Evolutionary conservation across 768 basidiomycete species (phyloP), one percentile per base, ranked within the genome.

Genomic region (Phaeotremella skinneri): DNA sequence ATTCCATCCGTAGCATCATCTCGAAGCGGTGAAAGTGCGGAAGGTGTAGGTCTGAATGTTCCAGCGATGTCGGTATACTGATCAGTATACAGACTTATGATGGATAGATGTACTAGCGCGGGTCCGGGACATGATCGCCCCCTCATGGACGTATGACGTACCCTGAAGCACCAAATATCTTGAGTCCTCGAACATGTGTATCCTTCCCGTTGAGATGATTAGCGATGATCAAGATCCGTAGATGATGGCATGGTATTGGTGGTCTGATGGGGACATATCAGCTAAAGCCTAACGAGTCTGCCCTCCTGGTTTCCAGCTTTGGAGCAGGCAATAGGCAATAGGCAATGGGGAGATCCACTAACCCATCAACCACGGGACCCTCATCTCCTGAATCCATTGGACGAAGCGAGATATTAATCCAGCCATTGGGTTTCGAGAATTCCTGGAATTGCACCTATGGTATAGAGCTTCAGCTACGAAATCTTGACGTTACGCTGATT

Each of bases 161-260:
- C 93, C 87, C 88, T 5, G 85, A 76, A 2, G 91, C 89, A 0
- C 91, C 94, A 54, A 91, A 84, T n/a, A 97, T 82, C 32, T 82
- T 85, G 39, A 98, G 78, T 2, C 94, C 93, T 13, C 96, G 85
- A 17, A 99, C 89, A 79, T 99, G 96, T 7, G 96, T 98, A 78
- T 99, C 96, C 74, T 98, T 98, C 4, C 96, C 96, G 68, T 93
- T 97, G 87, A 96, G 88, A 73, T 98, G 92, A 73, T 98, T 99
- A 21, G 88, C 85, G 14, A 91, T 81, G 49, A 99, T 83, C 58
- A 93, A 87, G 42, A 98, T 82, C 75, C 98, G 91, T 2, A 99
- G 78, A 9, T 97, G 84, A 70, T 94, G 92, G 1, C 90, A 89
- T 63, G 88, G 85, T 13, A 97, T 84, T 0, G 91, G 88, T 73